Evolutionary conservation across 2,329 filamentous ascomycete species (phyloP).

Genomic region (Chalaropsis thielavioides): DNA sequence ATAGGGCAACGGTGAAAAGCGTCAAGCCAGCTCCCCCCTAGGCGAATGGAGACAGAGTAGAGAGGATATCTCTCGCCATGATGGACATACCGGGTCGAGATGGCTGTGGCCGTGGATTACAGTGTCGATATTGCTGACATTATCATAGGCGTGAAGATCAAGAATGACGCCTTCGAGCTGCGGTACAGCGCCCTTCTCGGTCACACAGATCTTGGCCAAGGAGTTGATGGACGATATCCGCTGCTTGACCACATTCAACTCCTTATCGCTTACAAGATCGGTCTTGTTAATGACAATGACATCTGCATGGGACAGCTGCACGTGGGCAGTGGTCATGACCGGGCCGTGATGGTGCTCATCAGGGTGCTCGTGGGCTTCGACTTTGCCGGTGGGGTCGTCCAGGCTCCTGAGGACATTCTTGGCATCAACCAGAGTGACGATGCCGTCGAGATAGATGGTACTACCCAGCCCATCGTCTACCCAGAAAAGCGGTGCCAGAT

Average conservation of each 20-base stretch:
- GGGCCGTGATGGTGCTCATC: constrained; percentile 47
- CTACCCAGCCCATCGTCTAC: constrained; percentile 90
- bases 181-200: constrained; percentile 65
- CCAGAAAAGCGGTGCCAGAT: constrained; percentile 93
- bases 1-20: neutral
- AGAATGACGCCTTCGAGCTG: constrained; percentile 73
- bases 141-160: constrained; percentile 85
- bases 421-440: constrained; percentile 88
- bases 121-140: constrained; percentile 58
- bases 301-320: constrained; percentile 94
- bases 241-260: constrained; percentile 54
- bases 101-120: constrained; percentile 72
- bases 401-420: constrained; percentile 78
- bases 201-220: constrained; percentile 70
- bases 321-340: constrained; percentile 77
- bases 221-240: constrained; percentile 79
- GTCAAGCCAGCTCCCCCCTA: neutral
- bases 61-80: too few species aligned
- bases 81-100: constrained; percentile 58
- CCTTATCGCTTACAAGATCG: constrained; percentile 58
- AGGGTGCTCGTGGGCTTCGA: constrained; percentile 37
- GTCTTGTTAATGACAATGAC: constrained; percentile 90
- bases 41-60: neutral
- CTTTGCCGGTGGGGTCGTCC: constrained; percentile 51
- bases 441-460: constrained; percentile 90